These are phyloP conservation scores for Balamuthia mandrillaris DNA, from an alignment of 208 protist species.

Conservation along the genomic window DNA sequence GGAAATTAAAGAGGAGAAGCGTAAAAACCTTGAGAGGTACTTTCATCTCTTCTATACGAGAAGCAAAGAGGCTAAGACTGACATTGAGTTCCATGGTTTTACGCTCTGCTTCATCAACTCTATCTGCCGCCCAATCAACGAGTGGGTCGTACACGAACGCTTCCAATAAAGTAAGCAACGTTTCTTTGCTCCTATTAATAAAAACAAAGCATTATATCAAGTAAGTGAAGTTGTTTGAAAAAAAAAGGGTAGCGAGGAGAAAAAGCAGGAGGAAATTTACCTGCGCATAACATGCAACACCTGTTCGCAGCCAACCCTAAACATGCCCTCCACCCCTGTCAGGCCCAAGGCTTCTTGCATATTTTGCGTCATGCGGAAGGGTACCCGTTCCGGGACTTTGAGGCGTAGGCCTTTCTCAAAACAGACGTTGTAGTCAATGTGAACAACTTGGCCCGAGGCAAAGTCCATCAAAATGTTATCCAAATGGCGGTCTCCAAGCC, in stretches of 20 bases:
- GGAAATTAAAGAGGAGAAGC: no score
- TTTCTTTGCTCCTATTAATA: slow-evolving; percentile 22
- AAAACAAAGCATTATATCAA: background rate
- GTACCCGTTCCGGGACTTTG: slow-evolving; percentile 87
- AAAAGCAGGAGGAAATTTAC: no score
- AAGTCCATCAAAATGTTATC: slow-evolving; percentile 92
- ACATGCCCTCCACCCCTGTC: slow-evolving; percentile 83
- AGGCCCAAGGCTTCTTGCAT: slow-evolving; percentile 88
- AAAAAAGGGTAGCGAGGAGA: no score
- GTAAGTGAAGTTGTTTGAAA: no score
- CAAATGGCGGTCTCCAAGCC: slow-evolving; percentile 92
- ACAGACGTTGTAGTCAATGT: slow-evolving; percentile 90
- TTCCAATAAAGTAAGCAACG: slow-evolving; percentile 58
- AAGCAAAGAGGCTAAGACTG: slow-evolving; percentile 2
- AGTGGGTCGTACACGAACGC: slow-evolving; percentile 82
- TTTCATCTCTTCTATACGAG: slow-evolving; percentile 25
- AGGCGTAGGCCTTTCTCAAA: slow-evolving; percentile 86
- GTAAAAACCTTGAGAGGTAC: no score
- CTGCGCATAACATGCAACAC: slow-evolving; percentile 80
- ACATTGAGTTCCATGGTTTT: background rate
- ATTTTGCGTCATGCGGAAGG: slow-evolving; percentile 93
- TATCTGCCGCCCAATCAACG: slow-evolving; percentile 47
- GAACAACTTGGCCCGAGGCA: slow-evolving; percentile 83
- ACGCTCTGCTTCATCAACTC: slow-evolving; percentile 20
- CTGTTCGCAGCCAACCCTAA: slow-evolving; percentile 80